Base-by-base conservation (phyloP, 352 stramenopile genomes). In the Thraustochytrium striatum region DNA sequence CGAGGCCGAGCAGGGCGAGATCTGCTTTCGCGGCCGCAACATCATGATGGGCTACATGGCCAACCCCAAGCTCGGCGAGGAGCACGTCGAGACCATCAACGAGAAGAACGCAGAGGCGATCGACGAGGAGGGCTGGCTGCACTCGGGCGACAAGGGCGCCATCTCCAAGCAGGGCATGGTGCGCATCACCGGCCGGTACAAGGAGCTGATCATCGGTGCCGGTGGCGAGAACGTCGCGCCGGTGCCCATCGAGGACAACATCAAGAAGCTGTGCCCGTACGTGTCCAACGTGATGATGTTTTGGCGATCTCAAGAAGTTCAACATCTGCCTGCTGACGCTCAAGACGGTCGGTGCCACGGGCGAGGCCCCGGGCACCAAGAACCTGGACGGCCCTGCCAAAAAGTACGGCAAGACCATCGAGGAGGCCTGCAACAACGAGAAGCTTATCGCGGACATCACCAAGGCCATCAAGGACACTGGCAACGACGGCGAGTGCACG, bases 1-100 rank as follows among this genome's bases (percentile, higher is more conserved):
- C 69, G 83, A 87, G n/a, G 92, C 98, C 78, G 91, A 96, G 16
- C 84, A 98, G 11, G 87, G 96, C 33, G 98, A 97, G 85, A 97
- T 98, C 81, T 89, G 88, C 62, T 96, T 92, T 28, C 83, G 98
- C 32, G 93, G 98, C 81, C 85, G 98, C 50, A 92, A 91, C 8
- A 89, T 98, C 53, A 93, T 78, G 69, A 91, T 79, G 94, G 98
- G 85, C 88, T 97, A 78, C 93, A 93, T 47, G 94, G 94, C 2
- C 92, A 98, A 85, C 95, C 89, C 38, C 92, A 98, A 83, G 87
- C 81, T 87, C 32, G 81, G 86, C 52, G 55, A 85, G 38, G 53
- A 84, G 47, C 57, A 87, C 25, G 85, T 89, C 72, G 38, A 75
- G 33, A 79, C 85, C 47, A 85, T 82, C 43, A 52, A 44, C 3